Percentiles rank a stretch among this genome's conserved stretches.
Conservation (phyloP, 495 filamentous ascomycete genomes). For the Trichoderma gamsii region DNA sequence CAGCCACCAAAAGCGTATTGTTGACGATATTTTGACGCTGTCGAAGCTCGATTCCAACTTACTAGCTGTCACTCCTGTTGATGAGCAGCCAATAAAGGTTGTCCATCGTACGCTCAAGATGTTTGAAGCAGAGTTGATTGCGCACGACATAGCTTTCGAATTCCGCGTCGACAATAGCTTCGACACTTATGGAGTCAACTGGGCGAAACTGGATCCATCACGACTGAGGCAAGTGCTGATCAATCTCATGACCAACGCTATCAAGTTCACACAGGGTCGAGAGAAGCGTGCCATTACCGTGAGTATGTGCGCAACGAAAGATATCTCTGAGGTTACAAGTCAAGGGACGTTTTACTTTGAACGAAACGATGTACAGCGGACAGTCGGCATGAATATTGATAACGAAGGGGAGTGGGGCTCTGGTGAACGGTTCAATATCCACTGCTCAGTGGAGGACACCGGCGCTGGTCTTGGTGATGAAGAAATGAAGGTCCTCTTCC, state of each 20-base stretch:
- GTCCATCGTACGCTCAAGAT: conserved; percentile 68
- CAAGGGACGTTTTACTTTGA: conserved; percentile 48
- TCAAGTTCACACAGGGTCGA: conserved; percentile 67
- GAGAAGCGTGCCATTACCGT: conserved; percentile 59
- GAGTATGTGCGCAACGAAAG: conserved; percentile 58
- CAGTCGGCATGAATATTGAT: conserved; percentile 7
- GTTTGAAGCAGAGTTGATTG: conserved; percentile 72
- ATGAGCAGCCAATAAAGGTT: conserved; percentile 62
- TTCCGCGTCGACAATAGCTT: conserved; percentile 64
- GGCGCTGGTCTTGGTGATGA: conserved; percentile 69
- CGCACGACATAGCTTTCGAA: conserved; percentile 63
- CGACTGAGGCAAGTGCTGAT: conserved; percentile 73
- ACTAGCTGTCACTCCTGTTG: conserved; percentile 66
- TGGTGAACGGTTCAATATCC: conserved; percentile 62
- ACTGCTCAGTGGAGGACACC: conserved; percentile 72
- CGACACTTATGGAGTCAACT: conserved; percentile 56
- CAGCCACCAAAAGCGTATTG: conserved; percentile 70
- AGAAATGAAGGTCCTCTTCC: conserved; percentile 70
- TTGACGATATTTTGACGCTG: conserved; percentile 76
- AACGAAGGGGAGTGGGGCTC: conserved; percentile 60
- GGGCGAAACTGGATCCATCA: conserved; percentile 73
- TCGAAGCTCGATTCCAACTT: conserved; percentile 82
- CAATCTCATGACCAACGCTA: conserved; percentile 72
- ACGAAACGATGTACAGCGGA: conserved; percentile 34
- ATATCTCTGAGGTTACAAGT: conserved; percentile 41